phyloP scores from a whole-genome alignment of 352 stramenopile genomes.

The Globisporangium canariense region DNA sequence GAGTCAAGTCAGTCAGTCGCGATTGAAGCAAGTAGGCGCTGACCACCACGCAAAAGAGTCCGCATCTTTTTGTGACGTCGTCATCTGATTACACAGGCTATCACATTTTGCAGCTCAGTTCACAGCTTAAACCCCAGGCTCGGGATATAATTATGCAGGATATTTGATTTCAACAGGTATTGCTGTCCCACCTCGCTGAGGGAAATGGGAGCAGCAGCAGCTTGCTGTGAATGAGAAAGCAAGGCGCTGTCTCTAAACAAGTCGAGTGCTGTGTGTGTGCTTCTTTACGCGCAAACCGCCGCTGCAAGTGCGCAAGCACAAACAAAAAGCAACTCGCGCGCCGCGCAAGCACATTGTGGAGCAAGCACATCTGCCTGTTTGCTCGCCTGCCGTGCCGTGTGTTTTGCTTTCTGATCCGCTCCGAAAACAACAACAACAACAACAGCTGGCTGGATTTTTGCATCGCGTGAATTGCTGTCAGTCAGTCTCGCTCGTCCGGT shows the following conservation, averaged over 20 bases:
- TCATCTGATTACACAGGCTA: not conserved
- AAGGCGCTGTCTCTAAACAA: not conserved
- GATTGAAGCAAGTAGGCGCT: conserved; percentile 1
- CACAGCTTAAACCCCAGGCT: not conserved
- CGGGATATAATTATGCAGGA: not conserved
- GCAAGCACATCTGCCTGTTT: not conserved
- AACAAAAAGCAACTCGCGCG: not conserved
- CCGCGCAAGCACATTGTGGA: not conserved
- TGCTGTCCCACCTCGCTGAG: not conserved
- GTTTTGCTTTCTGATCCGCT: conserved; percentile 8
- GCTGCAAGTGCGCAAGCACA: not conserved
- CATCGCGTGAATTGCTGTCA: not conserved
- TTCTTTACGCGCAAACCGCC: too few relatives aligned
- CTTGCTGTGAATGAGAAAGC: not conserved
- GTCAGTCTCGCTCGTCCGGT: not conserved
- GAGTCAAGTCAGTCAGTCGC: not conserved
- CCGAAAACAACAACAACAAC: not conserved
- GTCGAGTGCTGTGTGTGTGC: not conserved
- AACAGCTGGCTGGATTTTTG: conserved; percentile 9
- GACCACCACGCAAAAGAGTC: not conserved
- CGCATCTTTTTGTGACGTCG: conserved; percentile 6
- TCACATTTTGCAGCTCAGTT: not conserved
- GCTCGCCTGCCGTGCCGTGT: not conserved
- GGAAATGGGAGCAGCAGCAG: not conserved
- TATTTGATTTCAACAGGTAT: not conserved